Conservation (phyloP, 164 flowering plant species). For the grape (Vitis vinifera) region ASM3070453v1 NC_081820.1:16101001-16101500, state of each 20-base stretch:
- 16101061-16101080: slow-evolving; percentile 49
- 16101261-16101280: slow-evolving; percentile 55
- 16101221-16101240: slow-evolving; percentile 70
- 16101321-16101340: slow-evolving; percentile 29
- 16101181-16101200: slow-evolving; percentile 31
- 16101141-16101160: too few species aligned
- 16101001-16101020: slow-evolving; percentile 51
- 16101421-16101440: too few species aligned
- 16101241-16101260: slow-evolving; percentile 84
- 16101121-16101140: too few species aligned
- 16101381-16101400: too few species aligned
- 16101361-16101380: too few species aligned
- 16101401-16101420: too few species aligned
- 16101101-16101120: slow-evolving; percentile 31
- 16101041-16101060: slow-evolving; percentile 56
- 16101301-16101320: slow-evolving; percentile 26
- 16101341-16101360: not conserved
- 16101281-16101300: slow-evolving; percentile 35
- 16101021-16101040: slow-evolving; percentile 56
- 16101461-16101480: too few species aligned
- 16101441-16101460: too few species aligned
- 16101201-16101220: slow-evolving; percentile 64
- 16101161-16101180: not conserved
- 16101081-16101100: slow-evolving; percentile 38
- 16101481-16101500: not conserved